Percentiles rank a stretch among this genome's conserved stretches.
These are phyloP conservation scores for Curvularia lunata DNA, from an alignment of 2,329 filamentous ascomycete genomes.

Conservation along the genomic window DNA sequence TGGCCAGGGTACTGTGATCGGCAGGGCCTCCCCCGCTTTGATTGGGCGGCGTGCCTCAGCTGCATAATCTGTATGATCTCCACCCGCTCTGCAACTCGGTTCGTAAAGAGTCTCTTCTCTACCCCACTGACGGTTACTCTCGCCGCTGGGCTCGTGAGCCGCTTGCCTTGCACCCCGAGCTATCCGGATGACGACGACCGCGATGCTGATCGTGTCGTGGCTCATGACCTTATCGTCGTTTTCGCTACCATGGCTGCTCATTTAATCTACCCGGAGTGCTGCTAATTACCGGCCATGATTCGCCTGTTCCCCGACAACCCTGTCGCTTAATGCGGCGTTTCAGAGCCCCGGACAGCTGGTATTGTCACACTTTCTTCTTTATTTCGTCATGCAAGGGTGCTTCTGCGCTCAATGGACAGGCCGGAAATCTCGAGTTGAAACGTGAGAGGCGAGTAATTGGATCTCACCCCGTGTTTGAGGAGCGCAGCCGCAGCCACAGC, in stretches of 20 bases:
- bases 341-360: constrained; percentile 18
- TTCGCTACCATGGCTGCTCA: constrained; percentile 2
- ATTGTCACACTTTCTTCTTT: constrained; percentile 21
- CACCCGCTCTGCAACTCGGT: constrained; percentile 36
- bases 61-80: constrained; percentile 19
- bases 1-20: constrained; percentile 3
- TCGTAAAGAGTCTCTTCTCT: constrained; percentile 32
- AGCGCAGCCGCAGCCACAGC: constrained; percentile 23
- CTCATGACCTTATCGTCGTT: neutral
- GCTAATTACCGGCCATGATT: constrained; percentile 9
- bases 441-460: constrained; percentile 20
- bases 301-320: constrained; percentile 4
- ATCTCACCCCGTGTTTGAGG: constrained; percentile 28
- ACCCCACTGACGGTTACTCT: constrained; percentile 22
- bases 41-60: constrained; percentile 9
- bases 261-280: constrained; percentile 19
- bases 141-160: constrained; percentile 41
- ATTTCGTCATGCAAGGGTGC: constrained; percentile 14
- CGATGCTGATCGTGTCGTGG: neutral
- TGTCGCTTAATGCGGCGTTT: constrained; percentile 18
- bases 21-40: neutral
- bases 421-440: constrained; percentile 23
- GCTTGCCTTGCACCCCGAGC: constrained; percentile 6
- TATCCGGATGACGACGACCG: constrained; percentile 10
- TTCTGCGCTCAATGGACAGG: constrained; percentile 11